phyloP scores from a whole-genome alignment of 495 filamentous ascomycete species.

The Aspergillus sparsus region DNA sequence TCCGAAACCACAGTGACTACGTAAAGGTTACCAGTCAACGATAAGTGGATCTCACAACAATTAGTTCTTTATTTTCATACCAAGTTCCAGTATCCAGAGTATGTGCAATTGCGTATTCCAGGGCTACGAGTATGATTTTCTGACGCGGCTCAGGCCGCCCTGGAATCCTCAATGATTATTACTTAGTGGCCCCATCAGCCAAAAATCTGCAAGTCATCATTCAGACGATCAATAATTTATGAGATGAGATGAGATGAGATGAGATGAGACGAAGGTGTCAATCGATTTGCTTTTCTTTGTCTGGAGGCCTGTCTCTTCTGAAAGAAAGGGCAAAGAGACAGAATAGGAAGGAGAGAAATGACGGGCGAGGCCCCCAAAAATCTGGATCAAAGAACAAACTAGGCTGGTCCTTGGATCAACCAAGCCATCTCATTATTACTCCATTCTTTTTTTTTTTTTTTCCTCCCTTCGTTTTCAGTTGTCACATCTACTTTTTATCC shows the following conservation, averaged over 20 bases:
- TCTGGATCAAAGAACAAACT: conserved; percentile 14
- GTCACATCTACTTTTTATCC: too few relatives aligned
- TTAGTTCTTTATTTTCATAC: conserved; percentile 4
- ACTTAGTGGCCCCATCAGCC: neutral
- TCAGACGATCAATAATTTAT: conserved; percentile 20
- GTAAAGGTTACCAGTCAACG: conserved; percentile 13
- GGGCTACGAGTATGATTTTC: conserved; percentile 13
- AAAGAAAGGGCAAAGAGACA: conserved; percentile 2
- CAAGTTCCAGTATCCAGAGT: neutral
- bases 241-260: conserved; percentile 13
- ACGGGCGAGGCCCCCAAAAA: conserved; percentile 13
- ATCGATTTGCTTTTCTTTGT: conserved; percentile 13
- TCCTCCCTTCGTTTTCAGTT: neutral
- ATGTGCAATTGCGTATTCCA: conserved; percentile 1
- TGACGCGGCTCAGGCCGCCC: conserved; percentile 19
- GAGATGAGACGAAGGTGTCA: conserved; percentile 11
- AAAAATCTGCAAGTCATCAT: conserved; percentile 25
- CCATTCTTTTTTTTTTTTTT: conserved; percentile 8
- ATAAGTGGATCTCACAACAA: conserved; percentile 11
- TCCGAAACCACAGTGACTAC: conserved; percentile 25
- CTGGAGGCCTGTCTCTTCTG: neutral
- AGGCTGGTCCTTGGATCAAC: conserved; percentile 12
- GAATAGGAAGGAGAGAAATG: neutral
- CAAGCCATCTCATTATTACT: neutral
- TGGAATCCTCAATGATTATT: conserved; percentile 12